Evolutionary conservation across 768 basidiomycete species (phyloP).

Genomic region (Russula brevipes): DNA sequence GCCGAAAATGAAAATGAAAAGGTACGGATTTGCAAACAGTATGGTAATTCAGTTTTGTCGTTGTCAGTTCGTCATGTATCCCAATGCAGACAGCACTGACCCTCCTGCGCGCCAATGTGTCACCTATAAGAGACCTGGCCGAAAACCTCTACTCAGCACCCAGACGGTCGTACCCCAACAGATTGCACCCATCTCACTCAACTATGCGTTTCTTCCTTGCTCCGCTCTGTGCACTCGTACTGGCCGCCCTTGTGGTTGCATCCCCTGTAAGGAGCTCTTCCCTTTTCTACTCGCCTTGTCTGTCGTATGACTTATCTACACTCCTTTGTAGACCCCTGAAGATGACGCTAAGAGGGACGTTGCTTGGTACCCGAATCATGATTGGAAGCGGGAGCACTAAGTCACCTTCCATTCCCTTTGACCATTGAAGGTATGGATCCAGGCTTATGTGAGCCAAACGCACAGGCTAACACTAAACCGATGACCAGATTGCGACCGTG

Average conservation of each 20-base stretch:
- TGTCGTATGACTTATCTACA: too few species aligned
- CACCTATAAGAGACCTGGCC: neutral
- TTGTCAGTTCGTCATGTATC: neutral
- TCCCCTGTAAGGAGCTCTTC: neutral
- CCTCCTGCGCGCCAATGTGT: neutral
- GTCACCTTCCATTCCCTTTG: too few species aligned
- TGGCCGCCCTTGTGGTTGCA: slow-evolving; percentile 7
- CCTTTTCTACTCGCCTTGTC: too few species aligned
- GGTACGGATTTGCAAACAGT: neutral
- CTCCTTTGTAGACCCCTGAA: neutral
- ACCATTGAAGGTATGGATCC: neutral
- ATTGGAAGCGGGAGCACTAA: neutral
- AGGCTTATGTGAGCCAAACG: neutral
- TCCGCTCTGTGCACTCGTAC: neutral
- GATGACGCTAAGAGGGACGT: neutral
- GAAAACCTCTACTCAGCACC: neutral
- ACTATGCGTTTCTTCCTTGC: slow-evolving; percentile 16
- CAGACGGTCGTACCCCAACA: neutral
- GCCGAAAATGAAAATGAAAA: slow-evolving; percentile 7
- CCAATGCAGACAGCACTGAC: neutral
- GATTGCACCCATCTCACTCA: neutral
- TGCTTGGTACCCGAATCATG: rapidly evolving
- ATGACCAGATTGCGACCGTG: neutral
- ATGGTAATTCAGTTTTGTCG: neutral
- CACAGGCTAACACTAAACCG: neutral